phyloP scores from a whole-genome alignment of 192 early-diverging fungal species.

The Diversispora epigaea region DNA sequence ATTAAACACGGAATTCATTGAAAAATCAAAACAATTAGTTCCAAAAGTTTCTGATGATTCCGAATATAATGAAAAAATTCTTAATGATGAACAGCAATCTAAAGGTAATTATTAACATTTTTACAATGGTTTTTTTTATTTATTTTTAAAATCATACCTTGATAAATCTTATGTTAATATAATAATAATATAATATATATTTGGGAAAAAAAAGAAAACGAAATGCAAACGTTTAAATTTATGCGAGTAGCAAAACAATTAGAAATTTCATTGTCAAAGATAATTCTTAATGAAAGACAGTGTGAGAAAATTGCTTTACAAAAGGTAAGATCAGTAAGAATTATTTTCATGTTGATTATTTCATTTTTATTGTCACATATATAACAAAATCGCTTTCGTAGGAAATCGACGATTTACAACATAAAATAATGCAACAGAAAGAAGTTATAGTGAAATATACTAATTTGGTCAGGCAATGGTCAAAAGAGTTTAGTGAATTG shows the following conservation, averaged over 20 bases:
- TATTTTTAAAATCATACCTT: too few relatives aligned
- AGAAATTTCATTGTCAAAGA: conserved; percentile 1
- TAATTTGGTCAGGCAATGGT: background rate
- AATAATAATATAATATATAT: background rate
- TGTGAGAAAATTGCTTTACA: background rate
- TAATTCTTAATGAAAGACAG: background rate
- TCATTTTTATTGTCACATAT: background rate
- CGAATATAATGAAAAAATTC: background rate
- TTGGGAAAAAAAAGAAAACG: background rate
- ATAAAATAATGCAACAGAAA: background rate
- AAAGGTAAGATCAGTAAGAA: background rate
- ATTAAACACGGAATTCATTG: background rate
- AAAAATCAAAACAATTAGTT: background rate
- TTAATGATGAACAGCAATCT: background rate
- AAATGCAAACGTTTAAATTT: background rate
- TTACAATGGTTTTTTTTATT: background rate
- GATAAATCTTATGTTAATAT: background rate
- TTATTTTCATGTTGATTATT: too few relatives aligned
- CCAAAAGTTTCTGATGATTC: background rate
- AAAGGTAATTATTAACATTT: background rate
- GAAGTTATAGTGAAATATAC: conserved; percentile 23
- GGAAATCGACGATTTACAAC: background rate
- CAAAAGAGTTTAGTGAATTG: conserved; percentile 11
- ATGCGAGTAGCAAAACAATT: conserved; percentile 4
- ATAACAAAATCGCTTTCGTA: background rate